Conservation (phyloP, 305 asterid genomes). For the Striga hermonthica region DNA sequence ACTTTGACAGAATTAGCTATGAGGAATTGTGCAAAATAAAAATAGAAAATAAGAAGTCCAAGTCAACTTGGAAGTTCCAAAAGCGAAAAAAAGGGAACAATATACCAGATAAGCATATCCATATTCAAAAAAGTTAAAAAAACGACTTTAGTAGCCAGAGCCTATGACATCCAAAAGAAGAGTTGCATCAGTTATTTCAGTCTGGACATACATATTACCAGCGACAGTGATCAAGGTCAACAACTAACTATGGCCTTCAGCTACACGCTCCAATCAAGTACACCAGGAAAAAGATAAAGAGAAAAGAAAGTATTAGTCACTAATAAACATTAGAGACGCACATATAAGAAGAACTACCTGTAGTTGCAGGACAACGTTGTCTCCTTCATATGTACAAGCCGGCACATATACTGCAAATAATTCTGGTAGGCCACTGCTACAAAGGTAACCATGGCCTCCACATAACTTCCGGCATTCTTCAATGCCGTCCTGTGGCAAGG, state of each 20-base stretch:
- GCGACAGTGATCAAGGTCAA: constrained; percentile 13
- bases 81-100: background rate
- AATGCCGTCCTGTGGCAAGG: constrained; percentile 71
- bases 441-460: constrained; percentile 98
- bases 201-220: constrained; percentile 7
- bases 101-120: constrained; percentile 12
- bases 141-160: constrained; percentile 7
- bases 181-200: background rate
- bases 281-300: background rate
- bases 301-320: background rate
- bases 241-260: background rate
- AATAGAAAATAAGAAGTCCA: background rate
- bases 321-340: constrained; percentile 3
- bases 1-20: background rate
- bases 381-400: constrained; percentile 99
- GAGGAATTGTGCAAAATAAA: constrained; percentile 3
- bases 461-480: constrained; percentile 97
- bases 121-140: constrained; percentile 1
- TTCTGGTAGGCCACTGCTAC: constrained; percentile 98
- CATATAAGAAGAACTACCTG: constrained; percentile 50
- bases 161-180: background rate
- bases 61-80: background rate
- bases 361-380: constrained; percentile 74
- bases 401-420: constrained; percentile 97
- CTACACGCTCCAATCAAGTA: constrained; percentile 10